Evolutionary conservation across 169 alveolate genomes (phyloP).

Genomic region (Eimeria necatrix): DNA sequence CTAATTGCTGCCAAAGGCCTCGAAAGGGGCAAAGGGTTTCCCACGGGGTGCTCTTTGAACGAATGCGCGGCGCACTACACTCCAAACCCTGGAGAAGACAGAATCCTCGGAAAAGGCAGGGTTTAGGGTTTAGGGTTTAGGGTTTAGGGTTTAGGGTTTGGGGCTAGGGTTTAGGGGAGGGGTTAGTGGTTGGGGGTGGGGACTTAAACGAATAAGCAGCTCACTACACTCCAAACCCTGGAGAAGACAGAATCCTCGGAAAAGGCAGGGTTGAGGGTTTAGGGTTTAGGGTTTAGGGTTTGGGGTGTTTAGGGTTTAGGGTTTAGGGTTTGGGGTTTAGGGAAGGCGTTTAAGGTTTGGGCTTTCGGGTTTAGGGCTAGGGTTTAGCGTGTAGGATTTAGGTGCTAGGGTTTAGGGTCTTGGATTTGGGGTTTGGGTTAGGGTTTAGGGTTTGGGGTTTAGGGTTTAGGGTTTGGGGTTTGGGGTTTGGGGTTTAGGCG

Average conservation of each 20-base stretch:
- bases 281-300: conserved; percentile 39
- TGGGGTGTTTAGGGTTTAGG: conserved; percentile 13
- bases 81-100: conserved; percentile 94
- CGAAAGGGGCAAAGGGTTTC: conserved; percentile 99
- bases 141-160: not conserved
- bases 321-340: not conserved
- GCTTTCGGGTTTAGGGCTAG: too few species aligned
- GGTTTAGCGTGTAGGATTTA: too few species aligned
- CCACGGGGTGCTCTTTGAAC: conserved; percentile 99
- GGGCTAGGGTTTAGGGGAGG: not conserved
- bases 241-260: conserved; percentile 75
- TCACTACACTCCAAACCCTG: conserved; percentile 99
- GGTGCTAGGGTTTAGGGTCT: conserved; percentile 63
- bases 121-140: conserved; percentile 16
- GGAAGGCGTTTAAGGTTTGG: too few species aligned
- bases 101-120: conserved; percentile 70
- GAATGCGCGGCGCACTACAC: conserved; percentile 99
- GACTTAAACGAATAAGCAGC: too few species aligned
- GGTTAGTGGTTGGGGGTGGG: conserved; percentile 34
- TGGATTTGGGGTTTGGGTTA: not conserved
- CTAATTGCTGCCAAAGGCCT: conserved; percentile 97
- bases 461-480: conserved; percentile 77
- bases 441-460: not conserved
- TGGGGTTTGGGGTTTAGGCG: conserved; percentile 88
- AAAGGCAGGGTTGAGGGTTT: conserved; percentile 56